Evolutionary conservation across 352 stramenopile genomes (phyloP), one percentile per base, ranked within the genome.

Genomic region (Phytophthora tubulina): DNA sequence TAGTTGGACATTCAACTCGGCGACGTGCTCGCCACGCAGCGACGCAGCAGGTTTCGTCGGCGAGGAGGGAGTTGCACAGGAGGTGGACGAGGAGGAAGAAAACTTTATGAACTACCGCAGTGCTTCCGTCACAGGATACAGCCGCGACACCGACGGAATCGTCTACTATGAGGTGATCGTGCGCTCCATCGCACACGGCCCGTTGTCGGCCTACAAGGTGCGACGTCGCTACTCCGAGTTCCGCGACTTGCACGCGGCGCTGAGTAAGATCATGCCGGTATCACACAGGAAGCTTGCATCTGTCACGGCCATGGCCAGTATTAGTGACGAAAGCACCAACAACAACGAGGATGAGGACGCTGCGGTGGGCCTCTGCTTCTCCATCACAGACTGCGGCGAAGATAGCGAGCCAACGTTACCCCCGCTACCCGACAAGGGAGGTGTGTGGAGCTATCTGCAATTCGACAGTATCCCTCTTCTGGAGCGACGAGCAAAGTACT

Each of bases 121-220:
- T 17, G 86, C 83, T 0, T 89, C 79, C 7, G 84, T 94, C 50
- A 91, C 86, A 11, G 86, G 86, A 36, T 94, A 91, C 78, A 91
- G 84, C 42, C 79, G 85, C 41, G 86, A 91, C 62, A 86, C 82
- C 1, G 86, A 94, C 70, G 86, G 84, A 15, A 67, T 94, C 52
- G 83, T 92, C 14, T 94, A 92, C 70, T 94, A 94, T 57, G 86
- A 94, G 67, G 89, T 94, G 62, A 84, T 92, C 35, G 81, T 94
- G 54, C 74, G 83, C 45, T 91, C 81, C 6, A 78, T 69, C 3
- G 73, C 81, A 8, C 80, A 91, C 63, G 86, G 86, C 0, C 86
- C 86, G n/a, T 73, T 94, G 6, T 94, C 86, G 0, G 83, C 86
- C 11, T 94, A 92, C 78, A 94, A 92, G 62, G 86, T 94, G 38